Percentiles rank a stretch among this genome's conserved stretches.
phyloP scores from a whole-genome alignment of 345 rosid genomes.

The Conringia planisiliqua region DNA sequence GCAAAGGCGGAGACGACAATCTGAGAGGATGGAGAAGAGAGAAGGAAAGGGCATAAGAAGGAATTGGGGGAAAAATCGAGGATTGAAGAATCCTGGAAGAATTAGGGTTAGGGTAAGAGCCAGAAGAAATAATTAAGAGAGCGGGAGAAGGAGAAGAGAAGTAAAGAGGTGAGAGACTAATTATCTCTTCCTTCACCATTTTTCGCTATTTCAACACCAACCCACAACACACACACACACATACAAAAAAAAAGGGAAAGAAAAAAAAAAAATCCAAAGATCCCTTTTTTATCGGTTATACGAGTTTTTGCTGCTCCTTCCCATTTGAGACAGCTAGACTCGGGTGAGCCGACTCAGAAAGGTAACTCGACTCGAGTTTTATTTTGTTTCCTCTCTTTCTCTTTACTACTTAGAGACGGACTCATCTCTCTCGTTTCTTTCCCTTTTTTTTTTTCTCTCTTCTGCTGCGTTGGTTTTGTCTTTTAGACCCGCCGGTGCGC shows the following conservation, averaged over 20 bases:
- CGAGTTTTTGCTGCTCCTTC: background rate
- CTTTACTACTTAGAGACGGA: background rate
- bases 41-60: background rate
- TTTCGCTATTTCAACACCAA: slow-evolving; percentile 67
- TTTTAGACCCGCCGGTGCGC: slow-evolving; percentile 15
- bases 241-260: background rate
- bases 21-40: slow-evolving; percentile 5
- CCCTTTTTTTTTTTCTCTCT: background rate
- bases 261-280: slow-evolving; percentile 23
- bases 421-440: slow-evolving; percentile 14
- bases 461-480: slow-evolving; percentile 8
- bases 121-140: slow-evolving; percentile 10
- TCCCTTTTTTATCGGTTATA: slow-evolving; percentile 31
- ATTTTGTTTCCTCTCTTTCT: background rate
- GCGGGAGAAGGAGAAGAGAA: slow-evolving; percentile 8
- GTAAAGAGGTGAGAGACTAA: slow-evolving; percentile 44
- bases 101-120: slow-evolving; percentile 43
- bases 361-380: background rate
- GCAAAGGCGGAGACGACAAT: background rate
- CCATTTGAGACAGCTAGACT: slow-evolving; percentile 12
- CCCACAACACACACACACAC: slow-evolving; percentile 4
- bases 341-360: slow-evolving; percentile 32
- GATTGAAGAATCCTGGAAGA: slow-evolving; percentile 27
- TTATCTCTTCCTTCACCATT: slow-evolving; percentile 71
- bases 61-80: slow-evolving; percentile 13